Evolutionary conservation across 306 rosid species (phyloP), one percentile per base, ranked within the genome.

Genomic region (Quillaja saponaria): DNA sequence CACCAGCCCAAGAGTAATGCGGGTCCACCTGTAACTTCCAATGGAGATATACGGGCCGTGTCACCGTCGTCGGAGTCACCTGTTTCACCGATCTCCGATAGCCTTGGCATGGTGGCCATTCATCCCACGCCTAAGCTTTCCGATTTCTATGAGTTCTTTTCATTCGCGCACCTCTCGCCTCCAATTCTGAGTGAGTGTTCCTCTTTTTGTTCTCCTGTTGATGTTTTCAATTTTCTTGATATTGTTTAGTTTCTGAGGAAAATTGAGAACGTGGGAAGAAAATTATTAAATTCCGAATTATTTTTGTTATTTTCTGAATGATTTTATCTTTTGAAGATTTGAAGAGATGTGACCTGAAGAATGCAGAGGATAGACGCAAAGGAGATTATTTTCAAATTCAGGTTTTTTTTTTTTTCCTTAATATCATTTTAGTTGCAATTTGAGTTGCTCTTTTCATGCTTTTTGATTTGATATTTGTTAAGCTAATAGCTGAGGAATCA

Each of bases 71-170:
- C 87, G 25, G 84, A 73, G 14, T 67, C 44, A 34, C 44, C 76
- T 0, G 66, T 73, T 0, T 80, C 90, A 38, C 74, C 84, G 67
- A 80, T 91, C 13, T 77, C 98, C 49, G 96, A 92, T 34, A 72
- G 63, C 44, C 69, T 82, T 13, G 98, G 95, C 4, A 88, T 86
- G 98, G 81, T 78, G 50, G 94, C 98, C 18, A 86, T 92, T 61
- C 98, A 92, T 41, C 87, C 96, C 1, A 81, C 95, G 68, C 96
- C 98, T 37, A 92, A 84, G 73, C 85, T 92, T 21, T 84, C 98
- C 19, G 90, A 88, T 55, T 92, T 92, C 81, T 92, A 88, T 47
- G 98, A 92, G 42, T 92, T 92, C 80, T 86, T 92, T 81, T 79
- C 94, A 0, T 76, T 92, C 69, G 74, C 95, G 37, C 88, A 86